phyloP scores from a whole-genome alignment of 441 rosid species.

The Cnidoscolus chayamansa region DNA sequence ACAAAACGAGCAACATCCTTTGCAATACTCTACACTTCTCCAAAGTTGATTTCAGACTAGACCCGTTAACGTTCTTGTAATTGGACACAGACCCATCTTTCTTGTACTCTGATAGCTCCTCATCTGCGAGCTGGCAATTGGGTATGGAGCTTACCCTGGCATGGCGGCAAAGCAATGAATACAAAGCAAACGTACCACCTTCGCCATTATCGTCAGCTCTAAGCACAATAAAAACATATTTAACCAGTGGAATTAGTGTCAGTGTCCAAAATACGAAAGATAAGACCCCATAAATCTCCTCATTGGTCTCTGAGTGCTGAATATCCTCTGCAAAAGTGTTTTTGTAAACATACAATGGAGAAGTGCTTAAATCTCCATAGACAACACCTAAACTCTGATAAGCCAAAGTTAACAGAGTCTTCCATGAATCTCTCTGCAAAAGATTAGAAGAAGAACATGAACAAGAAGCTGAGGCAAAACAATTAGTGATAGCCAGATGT shows the following conservation, averaged over 20 bases:
- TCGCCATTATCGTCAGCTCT: conserved; percentile 87
- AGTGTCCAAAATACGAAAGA: conserved; percentile 88
- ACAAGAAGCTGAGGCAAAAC: background rate
- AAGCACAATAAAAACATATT: conserved; percentile 76
- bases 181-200: conserved; percentile 86
- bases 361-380: conserved; percentile 84
- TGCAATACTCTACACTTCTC: conserved; percentile 34
- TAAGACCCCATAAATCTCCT: conserved; percentile 82
- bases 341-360: conserved; percentile 82
- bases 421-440: conserved; percentile 80
- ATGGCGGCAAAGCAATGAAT: conserved; percentile 75
- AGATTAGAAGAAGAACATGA: background rate
- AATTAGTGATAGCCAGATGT: conserved; percentile 17
- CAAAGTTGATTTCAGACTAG: conserved; percentile 34
- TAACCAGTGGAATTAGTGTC: conserved; percentile 69
- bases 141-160: conserved; percentile 78
- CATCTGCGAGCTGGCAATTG: conserved; percentile 79
- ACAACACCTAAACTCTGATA: conserved; percentile 89
- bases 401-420: conserved; percentile 73
- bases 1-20: conserved; percentile 32
- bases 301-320: conserved; percentile 73
- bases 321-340: conserved; percentile 83
- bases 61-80: conserved; percentile 24
- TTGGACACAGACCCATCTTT: conserved; percentile 36
- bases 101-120: conserved; percentile 67